Percentiles rank a stretch among this genome's conserved stretches.
phyloP scores from a whole-genome alignment of 2,329 filamentous ascomycete species.

The Hypoxylon rubiginosum region DNA sequence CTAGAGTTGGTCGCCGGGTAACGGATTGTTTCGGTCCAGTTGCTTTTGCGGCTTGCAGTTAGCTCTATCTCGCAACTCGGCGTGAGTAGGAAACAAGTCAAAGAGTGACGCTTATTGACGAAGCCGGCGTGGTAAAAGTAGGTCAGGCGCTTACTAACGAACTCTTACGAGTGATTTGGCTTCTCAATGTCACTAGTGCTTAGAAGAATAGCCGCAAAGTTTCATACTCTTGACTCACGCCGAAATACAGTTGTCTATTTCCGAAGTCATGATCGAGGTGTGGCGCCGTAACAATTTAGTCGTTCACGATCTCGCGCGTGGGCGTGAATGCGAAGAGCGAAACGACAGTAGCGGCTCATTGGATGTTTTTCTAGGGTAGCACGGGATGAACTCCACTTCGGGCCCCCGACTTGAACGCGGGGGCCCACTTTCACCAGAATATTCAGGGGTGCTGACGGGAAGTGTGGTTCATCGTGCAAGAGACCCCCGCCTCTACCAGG shows the following conservation, averaged over 20 bases:
- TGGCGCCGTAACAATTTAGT: background rate
- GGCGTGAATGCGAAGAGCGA: slow-evolving; percentile 26
- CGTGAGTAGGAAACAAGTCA: too few relatives aligned
- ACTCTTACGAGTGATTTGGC: background rate
- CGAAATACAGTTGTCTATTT: background rate
- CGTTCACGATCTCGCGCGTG: slow-evolving; percentile 14
- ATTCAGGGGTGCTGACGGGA: background rate
- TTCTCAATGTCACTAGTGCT: background rate
- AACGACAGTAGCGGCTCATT: slow-evolving; percentile 9
- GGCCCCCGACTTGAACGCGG: background rate
- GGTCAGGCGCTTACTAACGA: too few relatives aligned
- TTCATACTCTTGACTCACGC: background rate
- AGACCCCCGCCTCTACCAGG: background rate
- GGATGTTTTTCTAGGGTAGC: background rate
- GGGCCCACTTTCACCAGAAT: background rate
- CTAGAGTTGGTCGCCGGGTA: background rate
- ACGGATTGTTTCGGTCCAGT: background rate
- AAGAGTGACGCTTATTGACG: too few relatives aligned
- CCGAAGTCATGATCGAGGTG: background rate
- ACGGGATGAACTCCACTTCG: slow-evolving; percentile 6
- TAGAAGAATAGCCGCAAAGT: background rate
- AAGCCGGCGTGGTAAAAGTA: too few relatives aligned
- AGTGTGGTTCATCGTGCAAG: background rate
- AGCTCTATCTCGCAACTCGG: background rate
- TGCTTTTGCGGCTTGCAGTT: too few relatives aligned